Percentiles rank a stretch among this genome's conserved stretches.
Conservation (phyloP, 805 yeast genomes). For the Candida endomychidarum region DNA sequence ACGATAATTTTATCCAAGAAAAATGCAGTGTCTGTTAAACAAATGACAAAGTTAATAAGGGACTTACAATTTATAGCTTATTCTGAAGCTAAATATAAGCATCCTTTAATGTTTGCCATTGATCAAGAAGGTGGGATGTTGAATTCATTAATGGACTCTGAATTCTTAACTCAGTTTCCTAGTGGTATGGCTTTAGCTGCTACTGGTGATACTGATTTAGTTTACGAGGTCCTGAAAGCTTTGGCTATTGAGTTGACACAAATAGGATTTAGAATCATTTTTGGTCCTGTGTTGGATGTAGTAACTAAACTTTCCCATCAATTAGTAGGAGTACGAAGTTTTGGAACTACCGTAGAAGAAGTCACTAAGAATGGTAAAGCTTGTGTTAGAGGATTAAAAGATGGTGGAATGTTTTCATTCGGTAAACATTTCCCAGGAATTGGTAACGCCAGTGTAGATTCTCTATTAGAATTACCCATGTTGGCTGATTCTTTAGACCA, state of each 20-base stretch:
- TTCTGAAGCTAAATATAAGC: conserved; percentile 45
- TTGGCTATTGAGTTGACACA: conserved; percentile 51
- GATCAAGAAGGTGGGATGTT: conserved; percentile 68
- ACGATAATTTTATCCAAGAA: conserved; percentile 52
- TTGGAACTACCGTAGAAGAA: conserved; percentile 60
- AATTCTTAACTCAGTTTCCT: conserved; percentile 55
- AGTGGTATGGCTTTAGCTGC: conserved; percentile 67
- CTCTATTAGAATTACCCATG: conserved; percentile 57
- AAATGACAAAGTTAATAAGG: conserved; percentile 48
- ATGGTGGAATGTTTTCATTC: conserved; percentile 53
- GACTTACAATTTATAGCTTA: conserved; percentile 57
- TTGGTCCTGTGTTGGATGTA: conserved; percentile 66
- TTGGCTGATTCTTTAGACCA: conserved; percentile 56
- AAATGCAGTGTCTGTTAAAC: conserved; percentile 50
- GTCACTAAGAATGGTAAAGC: conserved; percentile 55
- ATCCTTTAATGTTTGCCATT: conserved; percentile 56
- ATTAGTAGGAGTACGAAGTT: conserved; percentile 58
- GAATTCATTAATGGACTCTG: conserved; percentile 55
- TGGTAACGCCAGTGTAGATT: conserved; percentile 60
- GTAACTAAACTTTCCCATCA: conserved; percentile 56
- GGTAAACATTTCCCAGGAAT: conserved; percentile 71
- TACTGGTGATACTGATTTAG: conserved; percentile 48
- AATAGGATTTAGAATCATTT: conserved; percentile 54
- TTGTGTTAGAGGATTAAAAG: conserved; percentile 51
- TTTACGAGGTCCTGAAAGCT: conserved; percentile 53